Conservation (phyloP, 257 asterid species). For the Capsicum baccatum region DNA sequence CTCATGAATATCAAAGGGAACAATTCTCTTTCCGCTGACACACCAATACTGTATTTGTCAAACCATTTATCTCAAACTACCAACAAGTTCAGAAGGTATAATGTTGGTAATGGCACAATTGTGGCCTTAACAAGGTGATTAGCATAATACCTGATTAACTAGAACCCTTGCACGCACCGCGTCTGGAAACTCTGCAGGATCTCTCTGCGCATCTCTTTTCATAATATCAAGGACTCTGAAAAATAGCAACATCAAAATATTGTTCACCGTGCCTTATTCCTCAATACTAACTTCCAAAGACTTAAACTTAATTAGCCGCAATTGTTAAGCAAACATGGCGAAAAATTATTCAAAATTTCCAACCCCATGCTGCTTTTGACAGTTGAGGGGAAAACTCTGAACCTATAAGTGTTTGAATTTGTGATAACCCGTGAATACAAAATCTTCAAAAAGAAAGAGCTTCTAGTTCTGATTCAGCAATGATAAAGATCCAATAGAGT, state of each 20-base stretch:
- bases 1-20: not conserved
- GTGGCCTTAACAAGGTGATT: conserved; percentile 29
- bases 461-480: conserved; percentile 12
- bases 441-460: conserved; percentile 6
- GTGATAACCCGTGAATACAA: not conserved
- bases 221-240: conserved; percentile 90
- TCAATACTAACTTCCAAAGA: not conserved
- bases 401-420: not conserved
- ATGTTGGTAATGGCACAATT: not conserved
- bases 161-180: conserved; percentile 75
- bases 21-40: not conserved
- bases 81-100: not conserved
- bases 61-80: conserved; percentile 15
- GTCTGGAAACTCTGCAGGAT: conserved; percentile 78
- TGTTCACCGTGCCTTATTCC: not conserved
- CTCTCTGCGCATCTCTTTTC: conserved; percentile 85
- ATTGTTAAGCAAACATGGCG: not conserved
- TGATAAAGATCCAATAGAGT: not conserved
- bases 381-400: not conserved
- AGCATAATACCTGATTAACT: conserved; percentile 65
- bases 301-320: not conserved
- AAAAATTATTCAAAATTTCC: not conserved
- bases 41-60: not conserved
- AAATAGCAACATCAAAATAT: conserved; percentile 29
- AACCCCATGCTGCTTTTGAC: not conserved